Evolutionary conservation across 768 basidiomycete species (phyloP).

Genomic region (Saitozyma podzolica): DNA sequence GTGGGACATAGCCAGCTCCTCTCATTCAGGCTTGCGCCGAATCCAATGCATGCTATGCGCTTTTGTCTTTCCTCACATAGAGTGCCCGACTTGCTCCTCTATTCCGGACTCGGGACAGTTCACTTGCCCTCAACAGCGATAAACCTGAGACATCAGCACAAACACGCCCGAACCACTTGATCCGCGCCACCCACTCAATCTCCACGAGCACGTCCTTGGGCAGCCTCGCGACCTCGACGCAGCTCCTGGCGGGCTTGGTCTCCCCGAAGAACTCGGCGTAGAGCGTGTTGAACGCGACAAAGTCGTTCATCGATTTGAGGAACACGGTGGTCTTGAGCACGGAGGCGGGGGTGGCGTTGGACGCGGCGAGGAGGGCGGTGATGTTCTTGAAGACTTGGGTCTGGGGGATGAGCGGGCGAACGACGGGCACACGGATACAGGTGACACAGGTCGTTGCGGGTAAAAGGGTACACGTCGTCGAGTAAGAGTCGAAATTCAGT

Average conservation of each 20-base stretch:
- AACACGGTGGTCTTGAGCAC: conserved; percentile 95
- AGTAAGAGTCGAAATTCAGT: too few species aligned
- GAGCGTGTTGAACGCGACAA: conserved; percentile 73
- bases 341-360: conserved; percentile 72
- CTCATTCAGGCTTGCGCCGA: too few species aligned
- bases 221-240: conserved; percentile 77
- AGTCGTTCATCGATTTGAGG: conserved; percentile 89
- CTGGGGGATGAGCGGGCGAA: conserved; percentile 26
- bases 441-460: too few species aligned
- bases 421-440: too few species aligned
- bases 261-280: conserved; percentile 83
- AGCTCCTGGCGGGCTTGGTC: conserved; percentile 89
- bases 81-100: too few species aligned
- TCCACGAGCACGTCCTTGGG: conserved; percentile 91
- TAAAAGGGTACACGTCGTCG: too few species aligned
- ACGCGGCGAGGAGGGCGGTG: conserved; percentile 75
- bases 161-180: neutral
- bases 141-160: conserved; percentile 21
- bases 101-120: neutral
- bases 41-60: too few species aligned
- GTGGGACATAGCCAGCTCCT: too few species aligned
- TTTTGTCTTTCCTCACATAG: too few species aligned
- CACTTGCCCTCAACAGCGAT: conserved; percentile 42
- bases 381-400: conserved; percentile 84
- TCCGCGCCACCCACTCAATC: conserved; percentile 61